These are phyloP conservation scores for Petrea volubilis DNA, from an alignment of 257 asterid genomes.

Conservation along the genomic window DNA sequence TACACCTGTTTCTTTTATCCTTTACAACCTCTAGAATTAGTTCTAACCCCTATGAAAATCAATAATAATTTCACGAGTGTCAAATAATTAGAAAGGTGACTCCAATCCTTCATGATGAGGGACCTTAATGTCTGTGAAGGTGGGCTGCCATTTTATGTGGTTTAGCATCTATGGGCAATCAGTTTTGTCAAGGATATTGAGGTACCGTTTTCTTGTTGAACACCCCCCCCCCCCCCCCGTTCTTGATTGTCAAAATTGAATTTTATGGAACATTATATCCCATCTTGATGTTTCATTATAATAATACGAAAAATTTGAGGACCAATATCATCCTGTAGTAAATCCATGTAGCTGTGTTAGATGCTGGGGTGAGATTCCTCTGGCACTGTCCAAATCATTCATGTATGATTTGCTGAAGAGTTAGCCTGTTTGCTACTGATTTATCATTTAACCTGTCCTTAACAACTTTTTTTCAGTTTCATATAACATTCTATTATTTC, in stretches of 20 bases:
- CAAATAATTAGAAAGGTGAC: not conserved
- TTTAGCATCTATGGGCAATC: not conserved
- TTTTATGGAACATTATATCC: not conserved
- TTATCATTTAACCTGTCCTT: not conserved
- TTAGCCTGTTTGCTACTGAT: not conserved
- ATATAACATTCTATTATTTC: not conserved
- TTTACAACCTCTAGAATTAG: not conserved
- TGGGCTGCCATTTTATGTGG: not conserved
- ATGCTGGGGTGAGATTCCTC: not conserved
- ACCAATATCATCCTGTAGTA: not conserved
- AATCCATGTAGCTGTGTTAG: not conserved
- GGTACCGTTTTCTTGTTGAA: not conserved
- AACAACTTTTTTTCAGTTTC: not conserved
- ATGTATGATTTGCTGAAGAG: not conserved
- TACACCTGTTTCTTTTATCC: not conserved
- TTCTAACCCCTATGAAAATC: not conserved
- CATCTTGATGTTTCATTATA: not conserved
- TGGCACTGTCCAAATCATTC: not conserved
- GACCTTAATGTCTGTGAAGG: not conserved
- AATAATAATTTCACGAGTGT: not conserved
- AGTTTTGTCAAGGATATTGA: not conserved
- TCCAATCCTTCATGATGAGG: not conserved
- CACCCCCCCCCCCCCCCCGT: too few species aligned
- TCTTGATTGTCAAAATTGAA: not conserved
- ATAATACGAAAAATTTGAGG: not conserved